Base-by-base conservation (phyloP, 2,329 filamentous ascomycete species). In the Pseudofabraea citricarpa region DNA sequence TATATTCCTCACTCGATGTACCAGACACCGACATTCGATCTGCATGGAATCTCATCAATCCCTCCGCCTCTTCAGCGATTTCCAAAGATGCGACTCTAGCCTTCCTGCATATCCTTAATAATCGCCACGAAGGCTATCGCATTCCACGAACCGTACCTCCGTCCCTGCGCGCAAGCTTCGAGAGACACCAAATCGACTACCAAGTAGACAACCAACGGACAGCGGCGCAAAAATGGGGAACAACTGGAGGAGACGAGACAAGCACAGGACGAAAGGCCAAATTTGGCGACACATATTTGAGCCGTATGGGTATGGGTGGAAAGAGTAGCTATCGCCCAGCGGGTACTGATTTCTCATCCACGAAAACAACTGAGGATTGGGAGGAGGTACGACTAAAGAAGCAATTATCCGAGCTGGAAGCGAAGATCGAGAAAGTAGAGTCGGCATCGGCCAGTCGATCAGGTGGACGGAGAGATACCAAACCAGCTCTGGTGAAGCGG, bases 21-120 rank as follows among this genome's bases (percentile, higher is more conserved):
- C 81, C 81, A 54, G 81, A 85, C 60, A 84, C 81, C 41, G 91
- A 97, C 62, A 76, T 96, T 52, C 82, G 89, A 55, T 93, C 86
- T 15, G 91, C 90, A 7, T 97, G 93, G 91, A 98, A 97, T 67
- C 79, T 98, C 15, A 87, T 97, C 58, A 98, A 98, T 71, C 93
- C 91, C 5, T 90, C 87, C 21, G 89, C 88, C 43, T 75, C 78
- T 19, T 74, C 83, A 21, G 81, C 83, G 39, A 93, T 98, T 64
- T 91, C 90, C 65, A 97, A 97, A 70, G 91, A 98, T 65, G 91
- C 93, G 39, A 85, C 84, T 49, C 81, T 98, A 29, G 90, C 90
- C 13, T 98, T 98, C 69, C 75, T 98, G 37, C 93, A 98, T 68
- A 95, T 98, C 57, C 82, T 98, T 44, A 96, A 95, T 70, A 87